phyloP scores from a whole-genome alignment of 225 moss, liverwort and hornwort species.

The Polytrichum formosum region DNA sequence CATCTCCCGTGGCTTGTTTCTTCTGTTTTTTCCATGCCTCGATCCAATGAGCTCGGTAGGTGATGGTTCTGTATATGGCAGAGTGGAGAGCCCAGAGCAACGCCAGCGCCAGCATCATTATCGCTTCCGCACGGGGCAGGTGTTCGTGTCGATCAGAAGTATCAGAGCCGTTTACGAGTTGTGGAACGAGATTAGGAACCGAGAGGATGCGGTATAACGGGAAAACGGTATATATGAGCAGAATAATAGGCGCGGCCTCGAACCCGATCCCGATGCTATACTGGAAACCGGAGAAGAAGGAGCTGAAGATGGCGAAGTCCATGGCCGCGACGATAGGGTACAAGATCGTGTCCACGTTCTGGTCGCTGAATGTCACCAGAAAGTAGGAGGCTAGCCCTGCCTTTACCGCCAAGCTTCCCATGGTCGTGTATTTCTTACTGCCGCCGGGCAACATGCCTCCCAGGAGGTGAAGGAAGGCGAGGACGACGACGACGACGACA shows the following conservation, averaged over 20 bases:
- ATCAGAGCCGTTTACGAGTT: not conserved
- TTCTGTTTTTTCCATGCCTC: not conserved
- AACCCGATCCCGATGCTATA: not conserved
- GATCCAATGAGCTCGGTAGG: conserved; percentile 3
- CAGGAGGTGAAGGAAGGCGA: not conserved
- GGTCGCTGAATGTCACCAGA: not conserved
- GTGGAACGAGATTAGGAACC: too few species aligned
- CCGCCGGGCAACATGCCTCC: not conserved
- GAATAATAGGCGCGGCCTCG: not conserved
- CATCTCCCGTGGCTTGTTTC: not conserved
- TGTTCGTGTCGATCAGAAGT: not conserved
- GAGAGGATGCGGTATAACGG: not conserved
- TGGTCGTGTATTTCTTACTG: not conserved
- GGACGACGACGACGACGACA: not conserved
- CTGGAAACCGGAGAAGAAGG: conserved; percentile 2
- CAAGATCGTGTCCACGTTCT: not conserved
- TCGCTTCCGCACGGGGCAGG: not conserved
- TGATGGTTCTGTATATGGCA: not conserved
- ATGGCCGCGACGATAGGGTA: not conserved
- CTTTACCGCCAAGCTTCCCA: not conserved
- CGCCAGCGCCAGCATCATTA: not conserved
- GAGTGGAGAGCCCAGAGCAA: not conserved
- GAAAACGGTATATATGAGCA: not conserved
- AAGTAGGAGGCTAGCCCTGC: not conserved
- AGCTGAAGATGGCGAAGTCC: conserved; percentile 1